Conservation (phyloP, 192 early-diverging fungal species). For the Linnemannia schmuckeri region DNA sequence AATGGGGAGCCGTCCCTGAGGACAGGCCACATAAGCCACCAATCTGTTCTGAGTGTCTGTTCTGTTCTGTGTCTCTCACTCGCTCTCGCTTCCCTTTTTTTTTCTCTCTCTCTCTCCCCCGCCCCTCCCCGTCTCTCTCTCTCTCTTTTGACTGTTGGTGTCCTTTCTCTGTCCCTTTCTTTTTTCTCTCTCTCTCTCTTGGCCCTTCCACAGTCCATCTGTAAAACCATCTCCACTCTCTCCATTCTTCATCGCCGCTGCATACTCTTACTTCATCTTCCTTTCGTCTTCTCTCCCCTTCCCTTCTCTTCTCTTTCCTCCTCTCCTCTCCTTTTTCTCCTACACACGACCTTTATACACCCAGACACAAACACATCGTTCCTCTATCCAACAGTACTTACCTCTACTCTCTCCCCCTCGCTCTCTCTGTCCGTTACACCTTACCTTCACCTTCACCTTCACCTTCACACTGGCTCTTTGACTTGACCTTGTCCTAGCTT, state of each 20-base stretch:
- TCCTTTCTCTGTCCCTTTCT: not conserved
- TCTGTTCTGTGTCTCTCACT: not conserved
- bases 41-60: not conserved
- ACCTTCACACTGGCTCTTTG: conserved; percentile 7
- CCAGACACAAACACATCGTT: no score
- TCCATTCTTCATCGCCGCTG: not conserved
- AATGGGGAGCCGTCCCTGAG: not conserved
- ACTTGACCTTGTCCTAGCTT: not conserved
- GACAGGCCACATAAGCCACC: not conserved
- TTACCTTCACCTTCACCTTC: not conserved
- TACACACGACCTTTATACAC: not conserved
- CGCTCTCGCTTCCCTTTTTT: not conserved
- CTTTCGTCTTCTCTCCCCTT: not conserved
- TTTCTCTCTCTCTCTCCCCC: not conserved
- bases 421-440: not conserved
- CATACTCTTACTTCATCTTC: not conserved
- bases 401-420: not conserved
- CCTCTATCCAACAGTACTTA: no score
- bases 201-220: not conserved
- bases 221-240: not conserved
- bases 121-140: not conserved
- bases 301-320: not conserved
- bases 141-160: not conserved
- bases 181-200: not conserved
- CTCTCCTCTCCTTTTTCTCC: not conserved